Conservation (phyloP, 352 stramenopile genomes). For the Pythium phragmiticola region DNA sequence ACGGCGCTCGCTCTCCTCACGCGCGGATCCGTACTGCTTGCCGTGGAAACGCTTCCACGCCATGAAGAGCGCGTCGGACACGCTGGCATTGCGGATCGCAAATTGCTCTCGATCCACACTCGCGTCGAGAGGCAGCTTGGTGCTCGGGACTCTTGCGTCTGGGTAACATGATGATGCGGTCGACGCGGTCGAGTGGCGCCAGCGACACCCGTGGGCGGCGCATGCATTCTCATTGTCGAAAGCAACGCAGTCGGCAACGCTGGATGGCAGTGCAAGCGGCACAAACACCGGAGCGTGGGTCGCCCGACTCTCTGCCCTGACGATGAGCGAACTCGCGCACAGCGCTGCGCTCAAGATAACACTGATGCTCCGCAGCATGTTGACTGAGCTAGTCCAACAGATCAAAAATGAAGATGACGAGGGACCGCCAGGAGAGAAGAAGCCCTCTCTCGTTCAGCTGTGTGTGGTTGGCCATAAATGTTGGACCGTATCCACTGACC, state of each 20-base stretch:
- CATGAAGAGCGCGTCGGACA: conserved; percentile 39
- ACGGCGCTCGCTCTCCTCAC: conserved; percentile 46
- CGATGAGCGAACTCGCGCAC: background rate
- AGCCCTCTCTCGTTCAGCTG: background rate
- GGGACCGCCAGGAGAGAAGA: too few relatives aligned
- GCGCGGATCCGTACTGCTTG: conserved; percentile 49
- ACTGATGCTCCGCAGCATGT: background rate
- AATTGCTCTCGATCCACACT: background rate
- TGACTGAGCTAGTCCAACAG: too few relatives aligned
- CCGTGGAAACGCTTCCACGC: conserved; percentile 44
- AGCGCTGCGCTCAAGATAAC: background rate
- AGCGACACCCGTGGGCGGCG: too few relatives aligned
- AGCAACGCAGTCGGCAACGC: too few relatives aligned
- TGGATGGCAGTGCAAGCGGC: too few relatives aligned
- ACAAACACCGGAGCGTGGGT: background rate
- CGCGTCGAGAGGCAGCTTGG: too few relatives aligned
- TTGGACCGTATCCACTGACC: too few relatives aligned
- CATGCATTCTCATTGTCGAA: too few relatives aligned
- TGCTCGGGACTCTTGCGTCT: too few relatives aligned
- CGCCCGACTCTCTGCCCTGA: background rate
- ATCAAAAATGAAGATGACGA: background rate
- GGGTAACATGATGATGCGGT: too few relatives aligned
- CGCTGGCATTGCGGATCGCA: conserved; percentile 2
- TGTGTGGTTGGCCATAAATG: background rate
- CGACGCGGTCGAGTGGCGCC: too few relatives aligned